Percentiles rank a stretch among this genome's conserved stretches.
Conservation (phyloP, 768 basidiomycete genomes). For the Nevesoporus exiguus region DNA sequence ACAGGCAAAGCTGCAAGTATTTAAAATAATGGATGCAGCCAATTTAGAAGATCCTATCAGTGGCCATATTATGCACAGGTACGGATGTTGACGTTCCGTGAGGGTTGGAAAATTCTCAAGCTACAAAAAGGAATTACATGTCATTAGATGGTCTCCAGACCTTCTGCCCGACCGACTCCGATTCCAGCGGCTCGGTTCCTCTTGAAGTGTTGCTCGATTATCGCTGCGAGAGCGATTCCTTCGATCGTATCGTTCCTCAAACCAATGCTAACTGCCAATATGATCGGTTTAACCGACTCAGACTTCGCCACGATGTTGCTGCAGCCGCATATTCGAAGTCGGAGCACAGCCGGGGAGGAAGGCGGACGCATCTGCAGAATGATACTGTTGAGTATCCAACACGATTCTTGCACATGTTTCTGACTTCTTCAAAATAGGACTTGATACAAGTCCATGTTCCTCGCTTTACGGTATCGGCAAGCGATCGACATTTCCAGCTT, state of each 20-base stretch:
- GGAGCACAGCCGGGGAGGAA: slow-evolving; percentile 24
- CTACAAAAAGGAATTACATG: slow-evolving; percentile 62
- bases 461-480: slow-evolving; percentile 82
- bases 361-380: slow-evolving; percentile 51
- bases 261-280: slow-evolving; percentile 83
- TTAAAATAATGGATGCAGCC: slow-evolving; percentile 74
- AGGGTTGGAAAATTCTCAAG: slow-evolving; percentile 1
- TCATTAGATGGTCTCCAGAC: slow-evolving; percentile 79
- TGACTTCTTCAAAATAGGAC: slow-evolving; percentile 50
- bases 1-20: slow-evolving; percentile 75
- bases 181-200: slow-evolving; percentile 62
- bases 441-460: slow-evolving; percentile 79
- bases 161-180: slow-evolving; percentile 64
- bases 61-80: slow-evolving; percentile 85
- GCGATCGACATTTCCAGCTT: slow-evolving; percentile 74
- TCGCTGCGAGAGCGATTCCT: slow-evolving; percentile 74
- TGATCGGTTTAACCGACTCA: slow-evolving; percentile 92
- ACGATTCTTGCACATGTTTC: not conserved
- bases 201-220: slow-evolving; percentile 87
- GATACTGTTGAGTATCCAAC: slow-evolving; percentile 49
- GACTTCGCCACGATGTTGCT: slow-evolving; percentile 70
- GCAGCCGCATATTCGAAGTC: slow-evolving; percentile 46
- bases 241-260: slow-evolving; percentile 88
- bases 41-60: slow-evolving; percentile 81
- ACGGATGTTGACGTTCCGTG: slow-evolving; percentile 8